These are phyloP conservation scores for Puccinia brachypodii DNA, from an alignment of 1,284 basidiomycete species.

Conservation along the genomic window DNA sequence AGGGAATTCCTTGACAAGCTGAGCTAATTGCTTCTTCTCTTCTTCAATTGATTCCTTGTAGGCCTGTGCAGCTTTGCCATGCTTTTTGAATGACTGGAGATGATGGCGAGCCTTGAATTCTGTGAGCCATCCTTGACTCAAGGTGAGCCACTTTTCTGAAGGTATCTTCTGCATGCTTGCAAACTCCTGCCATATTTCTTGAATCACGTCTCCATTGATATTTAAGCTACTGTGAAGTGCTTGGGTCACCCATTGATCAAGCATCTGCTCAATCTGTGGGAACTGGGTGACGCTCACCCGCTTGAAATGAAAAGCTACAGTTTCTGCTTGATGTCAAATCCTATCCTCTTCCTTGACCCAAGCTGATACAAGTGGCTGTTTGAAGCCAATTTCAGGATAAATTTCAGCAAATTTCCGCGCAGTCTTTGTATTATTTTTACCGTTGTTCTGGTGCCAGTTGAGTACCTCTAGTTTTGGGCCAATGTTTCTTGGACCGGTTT, in stretches of 20 bases:
- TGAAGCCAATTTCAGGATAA: slow-evolving; percentile 26
- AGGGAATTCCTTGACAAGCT: background rate
- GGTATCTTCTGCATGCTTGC: background rate
- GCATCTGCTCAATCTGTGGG: slow-evolving; percentile 11
- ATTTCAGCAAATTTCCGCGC: slow-evolving; percentile 8
- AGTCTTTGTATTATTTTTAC: background rate
- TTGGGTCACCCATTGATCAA: background rate
- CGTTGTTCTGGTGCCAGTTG: slow-evolving; percentile 11
- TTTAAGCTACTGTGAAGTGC: background rate
- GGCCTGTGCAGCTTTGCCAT: background rate
- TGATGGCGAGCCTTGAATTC: background rate
- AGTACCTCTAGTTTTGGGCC: slow-evolving; percentile 25
- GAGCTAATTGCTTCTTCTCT: background rate
- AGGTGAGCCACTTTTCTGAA: background rate
- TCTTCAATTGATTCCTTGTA: background rate
- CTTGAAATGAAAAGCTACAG: background rate
- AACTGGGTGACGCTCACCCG: background rate
- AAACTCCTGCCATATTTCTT: background rate
- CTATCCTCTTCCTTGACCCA: slow-evolving; percentile 27
- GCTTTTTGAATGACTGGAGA: background rate
- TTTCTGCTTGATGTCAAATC: background rate
- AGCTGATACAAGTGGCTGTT: slow-evolving; percentile 29
- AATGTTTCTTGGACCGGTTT: background rate
- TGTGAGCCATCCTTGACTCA: background rate
- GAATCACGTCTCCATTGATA: background rate